Conservation (phyloP, 2,329 filamentous ascomycete species). For the Exophiala sideris region DNA sequence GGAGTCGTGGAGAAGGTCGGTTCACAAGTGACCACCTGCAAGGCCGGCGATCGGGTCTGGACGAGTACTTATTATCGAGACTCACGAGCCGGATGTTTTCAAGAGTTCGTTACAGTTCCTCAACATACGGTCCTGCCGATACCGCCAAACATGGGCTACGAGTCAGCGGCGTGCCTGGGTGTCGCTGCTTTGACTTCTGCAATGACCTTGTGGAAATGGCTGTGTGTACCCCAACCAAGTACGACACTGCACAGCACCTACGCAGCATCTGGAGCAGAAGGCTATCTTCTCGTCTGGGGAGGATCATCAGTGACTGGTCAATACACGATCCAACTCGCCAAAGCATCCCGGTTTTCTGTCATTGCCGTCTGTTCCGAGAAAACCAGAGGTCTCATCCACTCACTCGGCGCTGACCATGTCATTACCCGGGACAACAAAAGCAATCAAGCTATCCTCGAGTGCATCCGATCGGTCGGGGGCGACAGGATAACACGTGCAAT, state of each 20-base stretch:
- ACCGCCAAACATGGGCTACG: slow-evolving; percentile 34
- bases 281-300: slow-evolving; percentile 40
- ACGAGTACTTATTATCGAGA: slow-evolving; percentile 45
- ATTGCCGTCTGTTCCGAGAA: slow-evolving; percentile 37
- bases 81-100: slow-evolving; percentile 42
- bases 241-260: no score
- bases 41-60: slow-evolving; percentile 34
- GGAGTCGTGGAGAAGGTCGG: slow-evolving; percentile 32
- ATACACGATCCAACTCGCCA: slow-evolving; percentile 41
- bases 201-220: slow-evolving; percentile 43
- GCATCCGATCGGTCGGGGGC: slow-evolving; percentile 30
- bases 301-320: slow-evolving; percentile 43
- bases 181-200: slow-evolving; percentile 42
- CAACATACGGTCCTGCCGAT: slow-evolving; percentile 42
- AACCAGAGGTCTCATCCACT: slow-evolving; percentile 31
- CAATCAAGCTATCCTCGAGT: slow-evolving; percentile 34
- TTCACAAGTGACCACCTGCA: slow-evolving; percentile 27
- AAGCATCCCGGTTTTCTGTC: slow-evolving; percentile 34
- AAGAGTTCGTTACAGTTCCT: slow-evolving; percentile 42
- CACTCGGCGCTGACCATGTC: slow-evolving; percentile 35
- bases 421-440: slow-evolving; percentile 36
- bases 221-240: slow-evolving; percentile 33
- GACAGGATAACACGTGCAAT: slow-evolving; percentile 36
- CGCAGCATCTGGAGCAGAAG: slow-evolving; percentile 21
- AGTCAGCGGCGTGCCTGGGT: slow-evolving; percentile 39